Evolutionary conservation across 2,329 filamentous ascomycete species (phyloP).

Genomic region (Ascochyta pisi): DNA sequence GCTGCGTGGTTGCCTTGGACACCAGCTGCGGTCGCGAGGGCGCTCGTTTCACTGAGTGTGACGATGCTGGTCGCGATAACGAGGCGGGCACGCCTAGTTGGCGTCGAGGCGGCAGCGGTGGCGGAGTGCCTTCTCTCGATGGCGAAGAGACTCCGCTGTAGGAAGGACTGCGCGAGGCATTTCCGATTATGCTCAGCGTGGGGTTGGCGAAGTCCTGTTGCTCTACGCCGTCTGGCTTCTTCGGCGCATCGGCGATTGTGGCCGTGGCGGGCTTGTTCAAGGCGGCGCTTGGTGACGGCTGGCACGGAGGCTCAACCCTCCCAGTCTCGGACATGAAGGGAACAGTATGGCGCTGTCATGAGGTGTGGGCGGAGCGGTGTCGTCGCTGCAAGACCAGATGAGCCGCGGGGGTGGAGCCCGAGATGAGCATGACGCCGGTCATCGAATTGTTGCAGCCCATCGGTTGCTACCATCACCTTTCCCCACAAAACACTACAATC

Average conservation of each 20-base stretch:
- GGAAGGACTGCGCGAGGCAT: constrained; percentile 34
- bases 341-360: constrained; percentile 27
- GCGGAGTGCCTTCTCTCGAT: constrained; percentile 57
- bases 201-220: constrained; percentile 45
- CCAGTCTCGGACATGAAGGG: constrained; percentile 39
- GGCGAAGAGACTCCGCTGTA: constrained; percentile 30
- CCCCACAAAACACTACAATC: constrained; percentile 10
- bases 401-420: constrained; percentile 11
- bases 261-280: constrained; percentile 45
- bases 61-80: constrained; percentile 49
- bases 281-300: constrained; percentile 21
- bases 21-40: constrained; percentile 51
- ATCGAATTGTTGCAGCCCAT: constrained; percentile 8
- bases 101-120: constrained; percentile 64
- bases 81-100: constrained; percentile 41
- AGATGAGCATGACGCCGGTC: constrained; percentile 3
- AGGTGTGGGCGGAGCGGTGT: constrained; percentile 9
- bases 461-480: background rate
- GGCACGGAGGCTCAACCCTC: constrained; percentile 33
- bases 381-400: background rate
- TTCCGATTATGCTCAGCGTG: constrained; percentile 43
- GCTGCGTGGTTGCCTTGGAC: constrained; percentile 80
- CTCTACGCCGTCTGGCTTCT: constrained; percentile 28
- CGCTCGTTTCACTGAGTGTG: constrained; percentile 49
- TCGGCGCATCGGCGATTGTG: constrained; percentile 41